Evolutionary conservation across 2,329 filamentous ascomycete genomes (phyloP), one percentile per base, ranked within the genome.

Genomic region (Fusarium phyllophilum): DNA sequence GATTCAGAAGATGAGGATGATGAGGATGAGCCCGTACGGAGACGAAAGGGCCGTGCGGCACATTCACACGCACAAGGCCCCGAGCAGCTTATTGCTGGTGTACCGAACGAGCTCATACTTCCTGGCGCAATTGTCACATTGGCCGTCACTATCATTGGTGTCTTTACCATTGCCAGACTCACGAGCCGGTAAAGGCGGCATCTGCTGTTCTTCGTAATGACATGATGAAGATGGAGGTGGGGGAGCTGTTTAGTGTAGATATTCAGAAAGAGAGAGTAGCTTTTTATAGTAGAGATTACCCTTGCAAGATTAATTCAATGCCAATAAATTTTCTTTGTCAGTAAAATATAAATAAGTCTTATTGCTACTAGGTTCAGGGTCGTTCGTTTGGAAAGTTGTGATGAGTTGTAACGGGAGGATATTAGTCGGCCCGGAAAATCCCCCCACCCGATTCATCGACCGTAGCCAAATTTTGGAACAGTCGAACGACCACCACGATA

Each of bases 41-140:
- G 87, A 57, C 82, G 84, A 55, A 81, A 83, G 62, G 78, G 79
- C 29, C 82, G 82, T 67, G 75, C 79, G 41, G 80, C 80, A 68
- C 81, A 81, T 24, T 84, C 89, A 62, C 82, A 81, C n/a, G 85
- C 89, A 63, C 88, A 80, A 31, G 85, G 89, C 62, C 88, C 91
- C 59, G 91, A 96, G 68, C 94, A 97, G 83, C 86, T 97, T 66
- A 96, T 99, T 79, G 89, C 92, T 5, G 96, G 96, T 62, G 93
- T 99, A 39, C 95, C 96, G 14, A 99, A 99, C 80, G 96, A 99
- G 79, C 86, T 98, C 62, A 87, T 99, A 24, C 89, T 98, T 46
- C 96, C 96, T 0, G 96, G 96, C 75, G 96, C 96, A 26, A 96
- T 99, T 81, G 95, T 96, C 65, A 95, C 95, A n/a, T 85, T 99